These are phyloP conservation scores for Dimocarpus longan DNA, from an alignment of 345 rosid species.

Conservation along the genomic window DNA sequence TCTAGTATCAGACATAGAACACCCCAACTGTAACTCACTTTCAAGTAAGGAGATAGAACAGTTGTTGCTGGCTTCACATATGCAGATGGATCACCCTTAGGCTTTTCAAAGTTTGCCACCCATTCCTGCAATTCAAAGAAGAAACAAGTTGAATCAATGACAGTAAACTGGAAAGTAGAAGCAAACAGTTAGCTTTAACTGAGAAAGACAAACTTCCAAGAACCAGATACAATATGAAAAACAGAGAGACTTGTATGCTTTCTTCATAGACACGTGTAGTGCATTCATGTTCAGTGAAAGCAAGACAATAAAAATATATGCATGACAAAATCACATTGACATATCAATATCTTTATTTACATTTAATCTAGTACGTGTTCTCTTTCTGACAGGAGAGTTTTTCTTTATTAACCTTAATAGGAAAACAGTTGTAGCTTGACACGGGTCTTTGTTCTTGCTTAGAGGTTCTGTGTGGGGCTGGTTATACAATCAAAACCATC, in stretches of 20 bases:
- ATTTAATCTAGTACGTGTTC: no score
- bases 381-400: no score
- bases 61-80: constrained; percentile 86
- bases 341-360: no score
- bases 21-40: constrained; percentile 54
- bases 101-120: constrained; percentile 97
- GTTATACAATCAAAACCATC: neutral
- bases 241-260: neutral
- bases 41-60: constrained; percentile 85
- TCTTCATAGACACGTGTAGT: neutral
- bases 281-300: neutral
- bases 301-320: neutral
- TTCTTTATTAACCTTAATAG: no score
- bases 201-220: neutral
- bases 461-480: neutral
- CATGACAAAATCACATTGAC: neutral
- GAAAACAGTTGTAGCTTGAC: neutral
- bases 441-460: neutral
- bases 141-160: neutral
- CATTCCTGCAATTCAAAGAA: constrained; percentile 54
- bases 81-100: constrained; percentile 94
- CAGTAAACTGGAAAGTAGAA: neutral
- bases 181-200: neutral
- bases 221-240: neutral
- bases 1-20: neutral